Conservation (phyloP, 2,329 filamentous ascomycete species). For the Ceratocystis cacaofunesta region DNA sequence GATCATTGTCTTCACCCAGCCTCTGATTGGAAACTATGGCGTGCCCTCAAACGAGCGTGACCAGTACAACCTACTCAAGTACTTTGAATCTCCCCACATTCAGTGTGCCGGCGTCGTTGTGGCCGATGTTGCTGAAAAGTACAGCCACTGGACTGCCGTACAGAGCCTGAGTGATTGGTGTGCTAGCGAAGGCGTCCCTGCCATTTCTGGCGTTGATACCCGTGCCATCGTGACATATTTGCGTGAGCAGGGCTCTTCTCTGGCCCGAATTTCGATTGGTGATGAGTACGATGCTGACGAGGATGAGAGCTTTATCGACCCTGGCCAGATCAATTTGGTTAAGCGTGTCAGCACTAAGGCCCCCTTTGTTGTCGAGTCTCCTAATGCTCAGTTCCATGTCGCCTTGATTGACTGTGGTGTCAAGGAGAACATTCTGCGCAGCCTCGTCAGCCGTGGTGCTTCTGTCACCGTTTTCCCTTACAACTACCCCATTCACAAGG, state of each 20-base stretch:
- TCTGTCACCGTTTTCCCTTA: conserved; percentile 91
- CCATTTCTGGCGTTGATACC: conserved; percentile 93
- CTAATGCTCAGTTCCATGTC: conserved; percentile 72
- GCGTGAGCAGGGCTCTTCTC: conserved; percentile 89
- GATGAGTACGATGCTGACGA: conserved; percentile 98
- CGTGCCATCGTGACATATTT: conserved; percentile 91
- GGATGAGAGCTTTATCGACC: conserved; percentile 90
- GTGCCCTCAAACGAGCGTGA: conserved; percentile 79
- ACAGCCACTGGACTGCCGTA: conserved; percentile 98
- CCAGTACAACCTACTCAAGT: conserved; percentile 79
- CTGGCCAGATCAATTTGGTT: conserved; percentile 91
- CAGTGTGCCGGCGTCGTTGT: conserved; percentile 94
- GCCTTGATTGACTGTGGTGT: conserved; percentile 96
- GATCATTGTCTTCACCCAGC: conserved; percentile 96
- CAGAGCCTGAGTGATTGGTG: conserved; percentile 91
- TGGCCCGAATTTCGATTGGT: conserved; percentile 85
- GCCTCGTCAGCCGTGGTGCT: conserved; percentile 77
- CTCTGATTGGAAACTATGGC: conserved; percentile 95
- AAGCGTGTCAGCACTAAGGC: conserved; percentile 95
- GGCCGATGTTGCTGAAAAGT: conserved; percentile 80
- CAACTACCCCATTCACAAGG: conserved; percentile 96
- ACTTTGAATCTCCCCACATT: conserved; percentile 96
- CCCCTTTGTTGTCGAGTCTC: conserved; percentile 84
- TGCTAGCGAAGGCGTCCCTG: conserved; percentile 85
- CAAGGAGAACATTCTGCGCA: conserved; percentile 98